Evolutionary conservation across 441 rosid species (phyloP), one percentile per base, ranked within the genome.

Genomic region (Euphorbia corollata): DNA sequence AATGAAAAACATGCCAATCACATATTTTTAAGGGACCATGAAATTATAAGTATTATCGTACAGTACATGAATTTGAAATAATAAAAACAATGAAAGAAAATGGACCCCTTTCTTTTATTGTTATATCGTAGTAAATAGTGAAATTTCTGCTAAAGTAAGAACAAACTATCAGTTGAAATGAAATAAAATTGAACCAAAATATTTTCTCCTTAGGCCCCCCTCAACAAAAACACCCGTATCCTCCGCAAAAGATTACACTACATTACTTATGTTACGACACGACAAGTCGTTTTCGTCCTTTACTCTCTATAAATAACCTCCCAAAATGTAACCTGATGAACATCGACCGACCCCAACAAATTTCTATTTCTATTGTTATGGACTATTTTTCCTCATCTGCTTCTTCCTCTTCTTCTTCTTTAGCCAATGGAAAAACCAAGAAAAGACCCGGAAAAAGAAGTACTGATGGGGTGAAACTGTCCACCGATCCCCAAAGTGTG

Each of bases 401-500:
- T 7, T 55, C 15, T 32, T 20, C 72, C 7, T 84, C 87, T 15
- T 74, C 85, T 64, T 73, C 85, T 7, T 55, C 15, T 32, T 20
- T 11, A 61, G 65, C 64, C 39, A 71, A 72, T 41, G 55, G 55
- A 36, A 69, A 51, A 58, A 71, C 74, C 62, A 84, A 73, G 70
- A 77, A 69, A 61, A 74, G 63, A 61, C 15, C 60, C 6, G 73
- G 73, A n/a, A 73, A 61, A 27, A 73, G 58, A 36, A 61, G 71
- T 64, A 73, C 61, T 22, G 48, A 61, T 7, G 68, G 73, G 5
- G 61, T 81, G 54, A 84, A 68, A 80, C 80, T 91, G 27, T 91
- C 97, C 11, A 91, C 87, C 0, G 96, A 91, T 57, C 98, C 96
- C 6, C 98, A 89, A 63, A 89, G 96, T 55, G 87, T 89, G 69